Conservation (phyloP, 2,329 filamentous ascomycete genomes). For the Stagonosporopsis chrysanthemi region DNA sequence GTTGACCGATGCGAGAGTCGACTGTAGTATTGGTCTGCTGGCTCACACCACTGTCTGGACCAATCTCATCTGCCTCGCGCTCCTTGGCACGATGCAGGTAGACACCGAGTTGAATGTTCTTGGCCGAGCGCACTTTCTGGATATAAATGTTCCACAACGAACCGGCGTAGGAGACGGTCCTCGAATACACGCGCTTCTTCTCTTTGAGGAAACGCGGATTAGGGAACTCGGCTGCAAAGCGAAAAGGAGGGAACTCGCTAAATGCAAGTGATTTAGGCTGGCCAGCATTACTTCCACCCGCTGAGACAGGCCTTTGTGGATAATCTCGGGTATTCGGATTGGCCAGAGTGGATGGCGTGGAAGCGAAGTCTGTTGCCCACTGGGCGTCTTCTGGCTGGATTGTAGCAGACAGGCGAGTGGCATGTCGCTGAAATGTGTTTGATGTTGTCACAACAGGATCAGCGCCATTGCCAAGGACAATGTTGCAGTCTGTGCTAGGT, state of each 20-base stretch:
- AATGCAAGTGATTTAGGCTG: slow-evolving; percentile 55
- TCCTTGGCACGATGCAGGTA: slow-evolving; percentile 67
- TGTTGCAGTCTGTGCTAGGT: slow-evolving; percentile 62
- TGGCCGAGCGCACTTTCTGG: slow-evolving; percentile 63
- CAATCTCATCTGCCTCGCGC: slow-evolving; percentile 57
- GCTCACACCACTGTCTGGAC: slow-evolving; percentile 48
- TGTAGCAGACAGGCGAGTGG: slow-evolving; percentile 58
- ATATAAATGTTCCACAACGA: slow-evolving; percentile 70
- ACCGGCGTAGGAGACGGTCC: slow-evolving; percentile 67
- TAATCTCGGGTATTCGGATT: slow-evolving; percentile 45
- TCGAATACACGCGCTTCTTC: slow-evolving; percentile 65
- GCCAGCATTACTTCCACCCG: slow-evolving; percentile 45
- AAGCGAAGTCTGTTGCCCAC: slow-evolving; percentile 63
- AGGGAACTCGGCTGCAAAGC: slow-evolving; percentile 66
- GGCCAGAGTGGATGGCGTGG: slow-evolving; percentile 53
- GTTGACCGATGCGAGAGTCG: slow-evolving; percentile 61
- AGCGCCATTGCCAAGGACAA: slow-evolving; percentile 62
- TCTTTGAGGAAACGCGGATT: slow-evolving; percentile 64
- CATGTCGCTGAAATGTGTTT: slow-evolving; percentile 54
- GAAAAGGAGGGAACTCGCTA: slow-evolving; percentile 65
- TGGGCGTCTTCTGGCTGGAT: slow-evolving; percentile 63
- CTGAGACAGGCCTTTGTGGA: slow-evolving; percentile 43
- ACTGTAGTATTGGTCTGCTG: slow-evolving; percentile 55
- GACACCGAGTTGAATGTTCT: slow-evolving; percentile 65
- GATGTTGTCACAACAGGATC: slow-evolving; percentile 61